These are phyloP conservation scores for Ustilago shanxiensis DNA, from an alignment of 1,284 basidiomycete genomes.

Conservation along the genomic window DNA sequence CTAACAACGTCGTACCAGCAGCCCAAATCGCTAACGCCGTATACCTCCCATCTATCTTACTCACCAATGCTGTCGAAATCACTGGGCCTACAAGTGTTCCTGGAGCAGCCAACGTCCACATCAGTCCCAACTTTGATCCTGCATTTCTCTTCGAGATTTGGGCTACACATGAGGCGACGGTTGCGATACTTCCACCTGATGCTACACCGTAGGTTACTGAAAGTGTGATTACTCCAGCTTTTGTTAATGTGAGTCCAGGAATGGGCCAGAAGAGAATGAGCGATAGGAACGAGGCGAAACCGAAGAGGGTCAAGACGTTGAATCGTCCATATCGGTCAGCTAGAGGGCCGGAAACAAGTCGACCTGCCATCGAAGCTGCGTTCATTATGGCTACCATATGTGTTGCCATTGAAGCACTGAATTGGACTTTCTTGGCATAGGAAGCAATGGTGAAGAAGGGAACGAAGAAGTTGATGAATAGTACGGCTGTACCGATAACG, in stretches of 20 bases:
- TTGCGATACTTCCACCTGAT: constrained; percentile 45
- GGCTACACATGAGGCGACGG: constrained; percentile 31
- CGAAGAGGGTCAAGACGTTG: constrained; percentile 41
- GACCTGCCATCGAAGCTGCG: constrained; percentile 37
- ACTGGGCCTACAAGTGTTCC: constrained; percentile 47
- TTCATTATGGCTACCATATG: constrained; percentile 51
- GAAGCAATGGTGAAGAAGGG: constrained; percentile 51
- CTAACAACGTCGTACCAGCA: constrained; percentile 30
- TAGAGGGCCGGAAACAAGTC: constrained; percentile 35
- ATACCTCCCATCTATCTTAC: constrained; percentile 33
- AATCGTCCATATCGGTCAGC: constrained; percentile 44
- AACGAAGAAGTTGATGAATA: constrained; percentile 55
- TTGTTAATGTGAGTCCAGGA: constrained; percentile 39
- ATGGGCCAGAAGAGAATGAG: constrained; percentile 46
- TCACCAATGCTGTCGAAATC: constrained; percentile 33
- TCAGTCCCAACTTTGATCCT: constrained; percentile 36
- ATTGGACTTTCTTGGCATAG: constrained; percentile 41
- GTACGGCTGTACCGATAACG: constrained; percentile 31
- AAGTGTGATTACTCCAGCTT: constrained; percentile 36
- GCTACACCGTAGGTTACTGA: constrained; percentile 38
- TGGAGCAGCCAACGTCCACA: constrained; percentile 46
- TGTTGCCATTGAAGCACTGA: constrained; percentile 30
- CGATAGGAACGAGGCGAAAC: constrained; percentile 23
- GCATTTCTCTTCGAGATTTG: constrained; percentile 35
- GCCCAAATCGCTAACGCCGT: constrained; percentile 47